These are phyloP conservation scores for Quercus agrifolia DNA, from an alignment of 306 rosid species.

Conservation along the genomic window DNA sequence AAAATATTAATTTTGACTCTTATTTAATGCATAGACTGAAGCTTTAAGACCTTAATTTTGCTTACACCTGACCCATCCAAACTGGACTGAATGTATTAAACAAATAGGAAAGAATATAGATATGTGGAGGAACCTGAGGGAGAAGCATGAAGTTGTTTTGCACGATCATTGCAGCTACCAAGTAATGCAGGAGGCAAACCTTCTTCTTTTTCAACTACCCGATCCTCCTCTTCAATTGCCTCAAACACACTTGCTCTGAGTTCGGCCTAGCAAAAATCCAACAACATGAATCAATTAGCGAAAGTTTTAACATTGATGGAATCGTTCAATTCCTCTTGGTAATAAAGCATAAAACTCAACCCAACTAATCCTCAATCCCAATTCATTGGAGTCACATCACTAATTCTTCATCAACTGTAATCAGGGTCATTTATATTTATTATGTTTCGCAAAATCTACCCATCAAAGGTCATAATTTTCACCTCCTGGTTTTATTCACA, in stretches of 20 bases:
- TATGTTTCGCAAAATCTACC: neutral
- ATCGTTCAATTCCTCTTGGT: neutral
- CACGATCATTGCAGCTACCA: constrained; percentile 98
- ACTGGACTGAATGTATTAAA: neutral
- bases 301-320: neutral
- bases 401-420: neutral
- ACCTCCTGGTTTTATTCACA: neutral
- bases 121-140: constrained; percentile 61
- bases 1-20: neutral
- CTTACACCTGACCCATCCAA: neutral
- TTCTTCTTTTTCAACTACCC: constrained; percentile 81
- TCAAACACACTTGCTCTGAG: constrained; percentile 96
- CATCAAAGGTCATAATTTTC: neutral
- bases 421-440: neutral
- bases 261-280: constrained; percentile 62
- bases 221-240: constrained; percentile 98
- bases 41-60: neutral
- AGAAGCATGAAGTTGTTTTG: constrained; percentile 95
- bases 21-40: neutral
- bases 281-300: neutral
- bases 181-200: constrained; percentile 92
- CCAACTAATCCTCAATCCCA: neutral
- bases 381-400: neutral
- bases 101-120: neutral
- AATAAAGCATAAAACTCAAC: neutral